These are phyloP conservation scores for Annulohypoxylon stygium DNA, from an alignment of 495 filamentous ascomycete species.

Conservation along the genomic window DNA sequence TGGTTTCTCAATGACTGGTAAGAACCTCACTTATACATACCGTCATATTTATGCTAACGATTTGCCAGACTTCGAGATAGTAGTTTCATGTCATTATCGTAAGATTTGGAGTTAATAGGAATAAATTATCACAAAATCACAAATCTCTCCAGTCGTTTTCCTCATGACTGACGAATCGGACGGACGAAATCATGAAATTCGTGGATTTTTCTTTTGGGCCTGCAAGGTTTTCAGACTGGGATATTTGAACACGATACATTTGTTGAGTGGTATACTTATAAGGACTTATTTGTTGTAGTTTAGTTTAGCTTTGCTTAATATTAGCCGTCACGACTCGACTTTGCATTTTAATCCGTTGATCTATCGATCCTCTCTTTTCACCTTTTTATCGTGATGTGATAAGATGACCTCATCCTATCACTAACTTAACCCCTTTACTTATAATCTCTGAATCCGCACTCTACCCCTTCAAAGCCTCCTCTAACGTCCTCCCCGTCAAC, in stretches of 20 bases:
- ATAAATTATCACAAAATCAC: background rate
- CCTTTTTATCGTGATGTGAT: background rate
- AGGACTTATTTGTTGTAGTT: conserved; percentile 1
- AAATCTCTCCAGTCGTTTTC: conserved; percentile 1
- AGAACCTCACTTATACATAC: background rate
- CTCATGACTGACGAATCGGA: conserved; percentile 15
- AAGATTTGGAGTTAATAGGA: background rate
- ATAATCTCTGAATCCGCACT: background rate
- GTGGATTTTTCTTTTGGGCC: background rate
- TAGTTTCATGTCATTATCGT: background rate
- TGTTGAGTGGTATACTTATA: background rate
- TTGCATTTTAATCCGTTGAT: background rate
- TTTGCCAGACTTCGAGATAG: background rate
- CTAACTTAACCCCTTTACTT: background rate
- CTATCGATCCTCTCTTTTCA: background rate
- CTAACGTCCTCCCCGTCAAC: conserved; percentile 59
- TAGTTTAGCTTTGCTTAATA: background rate
- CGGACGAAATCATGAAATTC: conserved; percentile 5
- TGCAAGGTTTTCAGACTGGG: background rate
- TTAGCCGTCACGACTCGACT: background rate
- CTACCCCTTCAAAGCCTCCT: conserved; percentile 51
- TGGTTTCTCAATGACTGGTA: background rate
- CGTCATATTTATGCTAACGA: background rate
- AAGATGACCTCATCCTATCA: background rate
- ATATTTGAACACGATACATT: background rate